A percentile compares a stretch with the other conserved stretches of the same genome.
phyloP scores from a whole-genome alignment of 371 early-diverging fungal species.

The Apophysomyces variabilis region DNA sequence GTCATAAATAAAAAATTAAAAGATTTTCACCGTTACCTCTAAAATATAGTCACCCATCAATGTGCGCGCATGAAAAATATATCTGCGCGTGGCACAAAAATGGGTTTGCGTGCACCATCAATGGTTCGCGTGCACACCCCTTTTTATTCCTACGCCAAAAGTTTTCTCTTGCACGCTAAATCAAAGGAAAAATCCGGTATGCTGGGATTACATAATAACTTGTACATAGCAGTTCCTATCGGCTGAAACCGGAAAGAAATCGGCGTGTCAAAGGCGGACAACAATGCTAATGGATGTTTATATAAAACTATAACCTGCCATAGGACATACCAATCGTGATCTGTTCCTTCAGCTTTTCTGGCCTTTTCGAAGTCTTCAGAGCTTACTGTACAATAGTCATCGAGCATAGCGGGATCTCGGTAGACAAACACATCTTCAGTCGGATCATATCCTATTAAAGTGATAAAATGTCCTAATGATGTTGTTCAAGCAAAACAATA shows the following conservation, averaged over 20 bases:
- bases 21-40: too few species aligned
- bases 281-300: neutral
- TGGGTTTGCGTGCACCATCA: too few species aligned
- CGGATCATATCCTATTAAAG: conserved; percentile 69
- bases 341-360: conserved; percentile 61
- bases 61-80: too few species aligned
- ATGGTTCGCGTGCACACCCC: too few species aligned
- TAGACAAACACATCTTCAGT: conserved; percentile 64
- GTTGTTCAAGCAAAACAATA: neutral
- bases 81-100: too few species aligned
- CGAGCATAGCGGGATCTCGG: conserved; percentile 70
- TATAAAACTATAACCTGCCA: neutral
- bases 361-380: conserved; percentile 62
- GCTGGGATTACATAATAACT: neutral
- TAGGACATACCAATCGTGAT: conserved; percentile 61
- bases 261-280: neutral
- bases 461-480: conserved; percentile 68
- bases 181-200: too few species aligned
- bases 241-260: too few species aligned
- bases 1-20: too few species aligned
- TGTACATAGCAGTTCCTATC: too few species aligned
- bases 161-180: too few species aligned
- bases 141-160: too few species aligned
- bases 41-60: too few species aligned
- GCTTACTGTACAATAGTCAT: conserved; percentile 60